phyloP scores from a whole-genome alignment of 2,329 filamentous ascomycete species.

The Ophiosphaerella herpotricha region DNA sequence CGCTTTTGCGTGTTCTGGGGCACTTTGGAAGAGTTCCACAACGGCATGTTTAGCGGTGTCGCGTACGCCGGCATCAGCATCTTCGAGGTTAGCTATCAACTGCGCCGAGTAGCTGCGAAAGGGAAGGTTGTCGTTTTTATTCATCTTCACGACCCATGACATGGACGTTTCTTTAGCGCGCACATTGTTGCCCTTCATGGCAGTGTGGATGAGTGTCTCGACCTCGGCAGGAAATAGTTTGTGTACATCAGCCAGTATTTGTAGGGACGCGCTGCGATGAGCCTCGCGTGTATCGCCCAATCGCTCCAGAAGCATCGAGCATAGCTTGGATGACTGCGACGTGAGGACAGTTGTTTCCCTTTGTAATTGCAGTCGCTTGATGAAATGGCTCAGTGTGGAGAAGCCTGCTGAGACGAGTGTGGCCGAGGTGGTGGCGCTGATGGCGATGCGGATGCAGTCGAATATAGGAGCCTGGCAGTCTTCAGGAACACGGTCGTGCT shows the following conservation, averaged over 20 bases:
- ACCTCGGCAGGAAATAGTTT: constrained; percentile 71
- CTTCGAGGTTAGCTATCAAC: constrained; percentile 85
- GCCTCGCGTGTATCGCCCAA: constrained; percentile 89
- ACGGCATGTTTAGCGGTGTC: constrained; percentile 82
- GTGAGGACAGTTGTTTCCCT: constrained; percentile 74
- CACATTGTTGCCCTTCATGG: constrained; percentile 78
- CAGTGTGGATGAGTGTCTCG: constrained; percentile 76
- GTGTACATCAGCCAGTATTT: constrained; percentile 79
- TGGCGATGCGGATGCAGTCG: constrained; percentile 77
- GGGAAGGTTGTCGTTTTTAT: constrained; percentile 75
- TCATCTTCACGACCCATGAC: constrained; percentile 87
- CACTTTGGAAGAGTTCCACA: constrained; percentile 75
- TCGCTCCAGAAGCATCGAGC: constrained; percentile 79
- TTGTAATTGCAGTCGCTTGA: constrained; percentile 84
- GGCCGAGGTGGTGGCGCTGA: constrained; percentile 74
- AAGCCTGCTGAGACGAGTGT: constrained; percentile 79
- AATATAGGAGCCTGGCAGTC: constrained; percentile 72
- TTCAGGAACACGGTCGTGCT: constrained; percentile 88
- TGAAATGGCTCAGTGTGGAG: constrained; percentile 82
- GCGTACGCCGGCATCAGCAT: constrained; percentile 85
- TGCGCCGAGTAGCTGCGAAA: constrained; percentile 83
- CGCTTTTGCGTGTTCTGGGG: constrained; percentile 80
- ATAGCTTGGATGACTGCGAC: constrained; percentile 69
- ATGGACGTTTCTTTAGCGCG: constrained; percentile 84
- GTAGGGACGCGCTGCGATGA: constrained; percentile 72